Evolutionary conservation across 1,284 basidiomycete genomes (phyloP), one percentile per base, ranked within the genome.

Genomic region (Trichosporon ovoides): DNA sequence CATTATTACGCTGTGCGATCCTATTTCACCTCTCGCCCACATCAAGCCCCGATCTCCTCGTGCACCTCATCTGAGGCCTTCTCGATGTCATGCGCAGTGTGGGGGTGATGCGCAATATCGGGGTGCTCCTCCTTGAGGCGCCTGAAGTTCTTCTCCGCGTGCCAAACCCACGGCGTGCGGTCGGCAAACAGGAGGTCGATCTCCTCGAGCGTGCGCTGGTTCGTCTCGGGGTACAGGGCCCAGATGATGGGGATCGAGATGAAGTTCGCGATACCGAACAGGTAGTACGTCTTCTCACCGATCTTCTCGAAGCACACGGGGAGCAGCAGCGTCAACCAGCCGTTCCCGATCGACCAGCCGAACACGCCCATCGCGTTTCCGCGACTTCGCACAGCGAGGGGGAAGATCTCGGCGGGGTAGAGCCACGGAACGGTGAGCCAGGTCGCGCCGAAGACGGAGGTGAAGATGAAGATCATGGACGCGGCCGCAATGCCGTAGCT

Each of bases 351-450:
- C 11, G 55, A 55, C 71, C 72, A 74, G 18, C 71, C 72, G 3
- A 68, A 60, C 11, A 74, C 72, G 14, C 66, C 64, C 34, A 66
- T 60, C 2, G 69, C 70, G 49, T 68, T 66, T 12, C 72, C 72
- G 53, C 68, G 68, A 10, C 70, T 65, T 22, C 72, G 61, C 0
- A 73, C 62, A 13, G 63, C 65, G 10, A 66, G 58, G 1, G 72
- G 72, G 60, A 69, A 72, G 54, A 73, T 70, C 49, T 74, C 72
- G 1, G 71, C 67, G 0, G 68, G 71, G 52, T 72, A 74, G 22
- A 73, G 56, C 69, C 66, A 70, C 2, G 67, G 68, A 2, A 70
- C 65, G 3, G 67, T 68, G n/a, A 70, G 59, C 70, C 70, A 72
- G 1, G 70, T 68, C 0, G 68, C 68, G 18, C 70, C 68, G 33